Evolutionary conservation across 441 rosid species (phyloP).

Genomic region (Croton laevigatus): DNA sequence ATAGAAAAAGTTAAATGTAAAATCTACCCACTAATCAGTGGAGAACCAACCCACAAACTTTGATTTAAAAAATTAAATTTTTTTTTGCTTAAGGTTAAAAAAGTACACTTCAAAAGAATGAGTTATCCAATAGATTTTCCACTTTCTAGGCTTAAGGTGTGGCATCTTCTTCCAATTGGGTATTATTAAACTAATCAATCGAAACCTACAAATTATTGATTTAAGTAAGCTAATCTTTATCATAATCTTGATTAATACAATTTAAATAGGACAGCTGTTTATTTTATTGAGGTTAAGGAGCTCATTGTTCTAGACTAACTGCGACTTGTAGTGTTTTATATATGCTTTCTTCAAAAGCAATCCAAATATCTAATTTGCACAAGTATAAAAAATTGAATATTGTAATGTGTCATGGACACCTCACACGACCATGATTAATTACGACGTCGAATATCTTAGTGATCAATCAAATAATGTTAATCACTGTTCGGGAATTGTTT

Average conservation of each 20-base stretch:
- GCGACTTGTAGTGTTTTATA: constrained; percentile 16
- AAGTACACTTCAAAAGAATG: constrained; percentile 22
- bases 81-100: constrained; percentile 15
- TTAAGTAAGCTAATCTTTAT: background rate
- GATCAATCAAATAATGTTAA: too few species aligned
- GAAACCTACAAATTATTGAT: background rate
- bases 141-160: constrained; percentile 39
- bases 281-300: background rate
- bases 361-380: background rate
- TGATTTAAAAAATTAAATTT: background rate
- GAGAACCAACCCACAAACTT: constrained; percentile 30
- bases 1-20: background rate
- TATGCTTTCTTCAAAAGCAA: background rate
- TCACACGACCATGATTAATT: background rate
- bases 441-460: background rate
- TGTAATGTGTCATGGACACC: background rate
- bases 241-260: constrained; percentile 24
- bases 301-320: constrained; percentile 21
- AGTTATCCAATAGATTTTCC: constrained; percentile 41
- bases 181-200: constrained; percentile 23
- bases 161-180: constrained; percentile 34
- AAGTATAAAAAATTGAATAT: too few species aligned
- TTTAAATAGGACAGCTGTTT: constrained; percentile 23
- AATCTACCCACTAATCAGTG: constrained; percentile 41
- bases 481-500: too few species aligned